Base-by-base conservation (phyloP, 768 basidiomycete species). In the Tricholoma flavovirens region DNA sequence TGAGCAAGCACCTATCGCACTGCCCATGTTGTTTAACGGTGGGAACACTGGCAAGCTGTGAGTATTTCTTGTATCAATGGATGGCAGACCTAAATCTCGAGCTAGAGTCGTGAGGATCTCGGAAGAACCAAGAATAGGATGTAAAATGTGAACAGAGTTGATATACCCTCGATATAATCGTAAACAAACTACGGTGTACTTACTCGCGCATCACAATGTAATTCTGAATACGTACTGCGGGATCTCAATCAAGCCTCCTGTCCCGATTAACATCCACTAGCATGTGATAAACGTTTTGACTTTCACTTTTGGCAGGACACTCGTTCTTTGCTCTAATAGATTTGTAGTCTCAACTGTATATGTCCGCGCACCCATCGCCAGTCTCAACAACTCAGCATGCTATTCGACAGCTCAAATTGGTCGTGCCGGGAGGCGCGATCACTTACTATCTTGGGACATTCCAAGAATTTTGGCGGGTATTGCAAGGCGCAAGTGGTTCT, bases 1-100 rank as follows among this genome's bases (percentile, higher is more conserved):
- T 43, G 83, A 89, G 60, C 81, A 85, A 52, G 88, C 88, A 14
- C 87, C 90, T 1, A 73, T 74, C 17, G 80, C 87, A n/a, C 69
- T 93, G 42, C 81, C 78, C 0, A 67, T 90, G 74, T 71, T 95
- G 10, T 94, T 83, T 72, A 79, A 71, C 11, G 91, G 92, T 24
- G 86, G 76, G 2, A 93, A 93, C 64, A 86, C 79, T 0, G 92
- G 91, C 38, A 93, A 94, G 73, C 65, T 93, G 80, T 80, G 58
- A 52, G 79, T 19, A 26, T 54, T 14, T 14, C 32, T 21, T 14
- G 22, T 52, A 30, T 56, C 51, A 14, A 21, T 17, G 24, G 5
- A 38, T 56, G 50, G 53, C 54, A 58, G 24, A 57, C n/a, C 14
- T 45, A 43, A 12, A 49, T 57, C 55, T 58, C 36, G 46, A 2